Evolutionary conservation across 177 flowering plant species (phyloP).

Genomic region (Vitis hybrid): DNA sequence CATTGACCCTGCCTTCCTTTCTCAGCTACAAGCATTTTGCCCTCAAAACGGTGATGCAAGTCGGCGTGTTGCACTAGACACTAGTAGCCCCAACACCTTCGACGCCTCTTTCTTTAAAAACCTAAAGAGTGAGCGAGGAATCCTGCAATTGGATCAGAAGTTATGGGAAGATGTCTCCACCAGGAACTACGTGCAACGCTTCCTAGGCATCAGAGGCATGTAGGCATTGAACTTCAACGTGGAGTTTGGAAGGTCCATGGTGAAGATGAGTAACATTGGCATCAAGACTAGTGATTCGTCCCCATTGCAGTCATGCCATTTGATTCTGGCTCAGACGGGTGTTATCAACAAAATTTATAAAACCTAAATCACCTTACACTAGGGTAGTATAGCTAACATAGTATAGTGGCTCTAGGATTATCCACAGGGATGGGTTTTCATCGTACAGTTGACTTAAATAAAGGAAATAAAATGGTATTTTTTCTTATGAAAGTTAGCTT

Average conservation of each 20-base stretch:
- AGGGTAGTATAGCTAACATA: too few relatives aligned
- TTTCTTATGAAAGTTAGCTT: too few relatives aligned
- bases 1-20: conserved; percentile 40
- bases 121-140: conserved; percentile 37
- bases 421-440: too few relatives aligned
- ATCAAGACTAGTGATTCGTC: conserved; percentile 29
- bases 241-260: conserved; percentile 60
- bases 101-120: conserved; percentile 41
- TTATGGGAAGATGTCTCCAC: conserved; percentile 51
- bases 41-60: conserved; percentile 41
- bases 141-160: conserved; percentile 59
- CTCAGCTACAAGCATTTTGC: conserved; percentile 43
- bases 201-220: conserved; percentile 33
- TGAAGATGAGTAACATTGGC: conserved; percentile 63
- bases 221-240: conserved; percentile 30
- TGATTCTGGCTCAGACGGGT: too few relatives aligned
- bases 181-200: conserved; percentile 27
- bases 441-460: too few relatives aligned
- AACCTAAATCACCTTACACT: too few relatives aligned
- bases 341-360: too few relatives aligned
- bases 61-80: conserved; percentile 44
- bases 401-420: too few relatives aligned
- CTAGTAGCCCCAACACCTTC: conserved; percentile 36
- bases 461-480: too few relatives aligned
- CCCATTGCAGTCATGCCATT: too few relatives aligned